Evolutionary conservation across 2,329 filamentous ascomycete genomes (phyloP), one percentile per base, ranked within the genome.

Genomic region (Pestalotiopsis sp.): DNA sequence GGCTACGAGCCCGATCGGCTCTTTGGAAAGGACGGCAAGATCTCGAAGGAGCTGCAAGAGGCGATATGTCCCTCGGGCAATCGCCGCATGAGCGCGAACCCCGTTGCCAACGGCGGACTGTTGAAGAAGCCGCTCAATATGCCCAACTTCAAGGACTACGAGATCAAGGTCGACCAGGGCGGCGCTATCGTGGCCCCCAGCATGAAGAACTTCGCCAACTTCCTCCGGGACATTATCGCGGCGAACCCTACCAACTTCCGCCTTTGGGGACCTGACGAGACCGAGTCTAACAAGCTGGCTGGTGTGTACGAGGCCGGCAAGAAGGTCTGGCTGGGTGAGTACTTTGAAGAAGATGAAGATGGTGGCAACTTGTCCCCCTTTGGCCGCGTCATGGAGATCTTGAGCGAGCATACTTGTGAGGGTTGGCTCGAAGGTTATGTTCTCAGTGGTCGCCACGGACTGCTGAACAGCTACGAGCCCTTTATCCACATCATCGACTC

Each of bases 401-500:
- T 94, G n/a, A 92, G 89, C 20, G 92, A 94, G 78, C 92, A 94
- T 76, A 94, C 91, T 17, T 88, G 88, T 69, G 92, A 94, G 78
- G 92, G 91, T 30, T 94, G 92, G 92, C 83, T 94, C 17, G 92
- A 94, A 81, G 92, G 92, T 3, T 94, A 94, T 76, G 80, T 93
- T 56, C 84, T 94, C 2, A 92, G 88, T 66, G 92, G 92, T 35
- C 86, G 92, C 4, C 92, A 94, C 71, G 92, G 92, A 13, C 77
- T 94, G 68, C 85, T 94, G 68, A 94, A 94, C 84, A 92, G 89
- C 76, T 94, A 94, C 80, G 92, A 94, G 78, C 91, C 92, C 0
- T 94, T 94, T 76, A 92, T 94, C 68, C 91, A 94, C 75, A 88
- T 94, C 73, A 93, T 94, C 73, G 91, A 94, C 78, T 93, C 90